Evolutionary conservation across 2,329 filamentous ascomycete genomes (phyloP).

Genomic region (Trichoderma pleuroti): DNA sequence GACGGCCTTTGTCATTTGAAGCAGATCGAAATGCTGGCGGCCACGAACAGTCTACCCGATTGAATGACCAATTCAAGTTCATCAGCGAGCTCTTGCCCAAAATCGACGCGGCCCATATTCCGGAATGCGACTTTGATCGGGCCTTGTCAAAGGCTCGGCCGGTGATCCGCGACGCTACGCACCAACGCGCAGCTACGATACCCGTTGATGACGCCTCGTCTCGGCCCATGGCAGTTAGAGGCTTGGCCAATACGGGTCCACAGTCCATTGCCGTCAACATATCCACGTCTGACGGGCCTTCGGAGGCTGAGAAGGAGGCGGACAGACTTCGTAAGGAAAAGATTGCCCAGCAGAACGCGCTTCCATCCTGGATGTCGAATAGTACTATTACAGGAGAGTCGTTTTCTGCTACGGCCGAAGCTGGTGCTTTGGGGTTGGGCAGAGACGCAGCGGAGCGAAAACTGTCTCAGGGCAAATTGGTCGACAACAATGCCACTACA

Average conservation of each 20-base stretch:
- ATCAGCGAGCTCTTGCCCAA: slow-evolving; percentile 72
- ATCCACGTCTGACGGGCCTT: slow-evolving; percentile 61
- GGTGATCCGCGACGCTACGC: slow-evolving; percentile 62
- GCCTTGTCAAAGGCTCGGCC: slow-evolving; percentile 62
- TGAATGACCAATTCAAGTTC: slow-evolving; percentile 77
- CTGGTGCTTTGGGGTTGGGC: slow-evolving; percentile 28
- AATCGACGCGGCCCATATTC: slow-evolving; percentile 71
- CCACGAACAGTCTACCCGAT: slow-evolving; percentile 66
- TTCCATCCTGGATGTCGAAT: slow-evolving; percentile 69
- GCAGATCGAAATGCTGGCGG: slow-evolving; percentile 66
- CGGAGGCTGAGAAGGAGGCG: slow-evolving; percentile 63
- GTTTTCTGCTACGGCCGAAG: slow-evolving; percentile 40
- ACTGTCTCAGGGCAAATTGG: slow-evolving; percentile 34
- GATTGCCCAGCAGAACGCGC: slow-evolving; percentile 63
- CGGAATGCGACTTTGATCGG: slow-evolving; percentile 69
- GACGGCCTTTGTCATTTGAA: slow-evolving; percentile 59
- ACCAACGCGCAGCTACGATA: slow-evolving; percentile 60
- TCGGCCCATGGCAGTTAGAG: slow-evolving; percentile 66
- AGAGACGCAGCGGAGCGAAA: slow-evolving; percentile 48
- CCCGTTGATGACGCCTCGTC: slow-evolving; percentile 52
- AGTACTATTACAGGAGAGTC: slow-evolving; percentile 64
- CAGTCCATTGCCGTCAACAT: slow-evolving; percentile 69
- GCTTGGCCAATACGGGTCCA: slow-evolving; percentile 62
- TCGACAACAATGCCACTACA: slow-evolving; percentile 51
- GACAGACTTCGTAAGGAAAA: slow-evolving; percentile 64